phyloP scores from a whole-genome alignment of 129 eudicot genomes.

The Helichrysum umbraculigerum region DNA sequence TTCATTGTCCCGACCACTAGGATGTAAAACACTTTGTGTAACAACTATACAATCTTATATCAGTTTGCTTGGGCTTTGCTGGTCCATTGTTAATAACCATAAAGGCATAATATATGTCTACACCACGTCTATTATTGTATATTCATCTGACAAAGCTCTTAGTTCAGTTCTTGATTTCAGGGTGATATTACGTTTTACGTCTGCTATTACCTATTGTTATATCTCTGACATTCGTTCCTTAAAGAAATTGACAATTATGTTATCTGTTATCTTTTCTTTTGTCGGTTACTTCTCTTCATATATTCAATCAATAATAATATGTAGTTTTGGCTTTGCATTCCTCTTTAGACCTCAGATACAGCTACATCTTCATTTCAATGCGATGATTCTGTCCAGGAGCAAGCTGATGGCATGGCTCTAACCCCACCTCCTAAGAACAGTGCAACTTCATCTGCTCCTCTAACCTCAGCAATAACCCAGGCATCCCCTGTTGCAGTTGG shows the following conservation, averaged over 20 bases:
- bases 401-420: slow-evolving; percentile 48
- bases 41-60: background rate
- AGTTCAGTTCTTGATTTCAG: background rate
- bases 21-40: background rate
- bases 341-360: slow-evolving; percentile 48
- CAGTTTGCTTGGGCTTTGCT: background rate
- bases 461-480: slow-evolving; percentile 53
- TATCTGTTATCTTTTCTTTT: background rate
- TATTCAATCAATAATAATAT: slow-evolving; percentile 5
- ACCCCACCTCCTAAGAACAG: slow-evolving; percentile 61
- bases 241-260: slow-evolving; percentile 17
- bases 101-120: background rate
- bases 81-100: background rate
- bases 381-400: slow-evolving; percentile 52
- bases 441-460: slow-evolving; percentile 42
- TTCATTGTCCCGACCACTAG: background rate
- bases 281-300: slow-evolving; percentile 4
- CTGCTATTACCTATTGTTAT: background rate
- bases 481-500: slow-evolving; percentile 33
- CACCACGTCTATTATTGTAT: background rate
- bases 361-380: slow-evolving; percentile 36
- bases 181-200: slow-evolving; percentile 9
- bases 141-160: background rate
- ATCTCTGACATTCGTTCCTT: background rate
- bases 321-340: slow-evolving; percentile 12